Percentiles rank a stretch among this genome's conserved stretches.
Evolutionary conservation across 345 rosid genomes (phyloP).

Genomic region (Toxicodendron radicans): DNA sequence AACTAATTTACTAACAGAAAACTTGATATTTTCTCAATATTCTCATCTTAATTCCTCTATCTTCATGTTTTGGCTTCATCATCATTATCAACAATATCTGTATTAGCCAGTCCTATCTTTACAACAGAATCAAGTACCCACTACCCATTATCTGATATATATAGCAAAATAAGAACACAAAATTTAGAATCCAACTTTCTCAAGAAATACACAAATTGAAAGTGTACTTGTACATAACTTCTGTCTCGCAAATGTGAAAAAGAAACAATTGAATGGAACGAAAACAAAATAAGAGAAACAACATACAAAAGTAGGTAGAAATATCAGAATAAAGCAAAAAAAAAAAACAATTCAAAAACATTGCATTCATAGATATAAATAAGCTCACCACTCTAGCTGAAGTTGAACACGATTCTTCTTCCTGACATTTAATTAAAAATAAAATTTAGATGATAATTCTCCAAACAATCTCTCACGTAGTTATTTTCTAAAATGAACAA

Average conservation of each 20-base stretch:
- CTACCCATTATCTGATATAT: not conserved
- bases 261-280: not conserved
- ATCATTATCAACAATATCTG: not conserved
- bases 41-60: not conserved
- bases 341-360: not conserved
- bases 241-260: not conserved
- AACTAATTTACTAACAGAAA: too few species aligned
- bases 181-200: not conserved
- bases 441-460: not conserved
- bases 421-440: conserved; percentile 37
- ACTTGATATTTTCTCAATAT: not conserved
- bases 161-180: not conserved
- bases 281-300: not conserved
- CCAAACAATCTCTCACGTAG: not conserved
- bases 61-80: not conserved
- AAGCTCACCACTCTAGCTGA: conserved; percentile 82
- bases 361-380: conserved; percentile 12
- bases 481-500: not conserved
- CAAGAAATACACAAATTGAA: not conserved
- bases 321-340: not conserved
- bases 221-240: not conserved
- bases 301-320: not conserved
- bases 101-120: not conserved
- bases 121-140: not conserved
- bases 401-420: conserved; percentile 57